Conservation (phyloP, 495 filamentous ascomycete species). For the Penicillium paxilli region DNA sequence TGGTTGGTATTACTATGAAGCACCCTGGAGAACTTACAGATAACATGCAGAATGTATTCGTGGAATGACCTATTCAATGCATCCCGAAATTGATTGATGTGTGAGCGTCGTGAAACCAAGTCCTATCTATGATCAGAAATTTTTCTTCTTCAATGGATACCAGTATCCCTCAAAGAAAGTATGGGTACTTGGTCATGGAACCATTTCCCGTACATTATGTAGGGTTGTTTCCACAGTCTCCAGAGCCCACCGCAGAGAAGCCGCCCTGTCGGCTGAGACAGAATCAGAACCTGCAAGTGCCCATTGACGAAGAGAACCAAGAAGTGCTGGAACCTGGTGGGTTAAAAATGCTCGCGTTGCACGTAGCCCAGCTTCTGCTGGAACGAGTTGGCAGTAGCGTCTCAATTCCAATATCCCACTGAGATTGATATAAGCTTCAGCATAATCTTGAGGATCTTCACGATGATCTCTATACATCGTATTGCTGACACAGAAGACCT, state of each 20-base stretch:
- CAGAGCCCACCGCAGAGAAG: conserved; percentile 9
- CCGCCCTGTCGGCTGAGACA: conserved; percentile 11
- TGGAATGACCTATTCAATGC: too few species aligned
- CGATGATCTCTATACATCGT: conserved; percentile 23
- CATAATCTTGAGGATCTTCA: not conserved
- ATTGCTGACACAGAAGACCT: conserved; percentile 39
- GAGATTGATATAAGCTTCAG: conserved; percentile 23
- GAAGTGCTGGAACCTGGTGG: conserved; percentile 18
- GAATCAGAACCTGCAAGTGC: conserved; percentile 10
- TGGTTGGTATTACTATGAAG: too few species aligned
- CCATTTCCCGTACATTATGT: too few species aligned
- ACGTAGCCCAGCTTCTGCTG: conserved; percentile 25
- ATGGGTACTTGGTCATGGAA: too few species aligned
- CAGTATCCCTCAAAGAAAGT: too few species aligned
- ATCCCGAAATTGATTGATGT: too few species aligned
- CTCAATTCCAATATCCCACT: conserved; percentile 31
- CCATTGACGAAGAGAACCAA: conserved; percentile 29
- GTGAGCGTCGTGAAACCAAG: too few species aligned
- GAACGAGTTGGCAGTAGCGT: conserved; percentile 30
- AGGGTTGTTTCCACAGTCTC: conserved; percentile 6
- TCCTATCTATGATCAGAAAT: too few species aligned
- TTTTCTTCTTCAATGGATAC: too few species aligned
- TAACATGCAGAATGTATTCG: too few species aligned
- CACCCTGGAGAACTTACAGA: too few species aligned
- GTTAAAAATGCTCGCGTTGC: conserved; percentile 19